Evolutionary conservation across 148 eudicot genomes (phyloP).

Genomic region (Dysphania ambrosioides): DNA sequence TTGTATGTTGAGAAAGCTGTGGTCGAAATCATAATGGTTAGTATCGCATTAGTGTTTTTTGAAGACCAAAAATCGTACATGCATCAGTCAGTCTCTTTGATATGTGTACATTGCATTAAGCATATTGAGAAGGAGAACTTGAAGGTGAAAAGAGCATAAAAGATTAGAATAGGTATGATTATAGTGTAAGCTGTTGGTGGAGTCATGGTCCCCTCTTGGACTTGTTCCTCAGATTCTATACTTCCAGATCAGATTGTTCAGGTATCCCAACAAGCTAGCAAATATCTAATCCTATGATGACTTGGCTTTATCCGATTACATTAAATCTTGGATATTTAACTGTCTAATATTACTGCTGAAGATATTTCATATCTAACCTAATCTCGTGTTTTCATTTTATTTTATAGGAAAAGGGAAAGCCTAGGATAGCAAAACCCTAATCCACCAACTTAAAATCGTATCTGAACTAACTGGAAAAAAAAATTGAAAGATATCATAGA

Average conservation of each 20-base stretch:
- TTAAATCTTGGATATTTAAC: neutral
- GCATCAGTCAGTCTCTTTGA: neutral
- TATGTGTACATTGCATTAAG: slow-evolving; percentile 1
- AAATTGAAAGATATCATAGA: too few relatives aligned
- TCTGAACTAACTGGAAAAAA: neutral
- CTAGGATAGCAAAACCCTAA: neutral
- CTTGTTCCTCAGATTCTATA: neutral
- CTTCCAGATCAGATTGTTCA: neutral
- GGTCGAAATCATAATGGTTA: too few relatives aligned
- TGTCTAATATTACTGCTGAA: slow-evolving; percentile 14
- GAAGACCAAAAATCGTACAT: neutral
- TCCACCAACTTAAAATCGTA: neutral
- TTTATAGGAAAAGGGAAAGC: neutral
- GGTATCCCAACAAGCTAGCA: neutral
- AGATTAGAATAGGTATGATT: neutral
- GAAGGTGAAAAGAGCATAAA: slow-evolving; percentile 11
- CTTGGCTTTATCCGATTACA: neutral
- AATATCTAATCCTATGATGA: too few relatives aligned
- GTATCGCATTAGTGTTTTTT: neutral
- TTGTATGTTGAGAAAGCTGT: neutral
- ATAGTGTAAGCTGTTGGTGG: slow-evolving; percentile 9
- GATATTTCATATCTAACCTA: slow-evolving; percentile 11
- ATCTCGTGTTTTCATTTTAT: neutral
- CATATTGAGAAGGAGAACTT: slow-evolving; percentile 11
- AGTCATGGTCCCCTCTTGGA: slow-evolving; percentile 14